A percentile compares a stretch with the other conserved stretches of the same genome.
Conservation (phyloP, 1,284 basidiomycete genomes). For the Ustilago sp. region DNA sequence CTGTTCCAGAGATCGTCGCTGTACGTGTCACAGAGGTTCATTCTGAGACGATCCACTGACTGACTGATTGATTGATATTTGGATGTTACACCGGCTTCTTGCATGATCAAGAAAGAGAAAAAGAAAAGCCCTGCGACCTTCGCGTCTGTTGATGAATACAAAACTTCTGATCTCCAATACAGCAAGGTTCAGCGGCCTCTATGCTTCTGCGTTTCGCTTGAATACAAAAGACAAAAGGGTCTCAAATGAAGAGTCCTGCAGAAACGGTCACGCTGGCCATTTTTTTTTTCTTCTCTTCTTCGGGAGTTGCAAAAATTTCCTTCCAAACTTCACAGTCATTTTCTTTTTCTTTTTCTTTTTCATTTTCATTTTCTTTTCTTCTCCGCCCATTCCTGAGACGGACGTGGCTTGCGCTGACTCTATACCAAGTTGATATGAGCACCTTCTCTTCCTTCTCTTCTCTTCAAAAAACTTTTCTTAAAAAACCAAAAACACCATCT, state of each 20-base stretch:
- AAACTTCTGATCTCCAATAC: not conserved
- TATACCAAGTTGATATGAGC: constrained; percentile 11
- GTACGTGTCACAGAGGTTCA: too few relatives aligned
- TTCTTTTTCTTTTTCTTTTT: not conserved
- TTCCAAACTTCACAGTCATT: constrained; percentile 3
- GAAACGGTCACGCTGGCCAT: constrained; percentile 15
- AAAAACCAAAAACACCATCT: constrained; percentile 53
- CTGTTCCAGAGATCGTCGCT: too few relatives aligned
- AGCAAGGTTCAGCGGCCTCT: not conserved
- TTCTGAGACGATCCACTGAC: not conserved
- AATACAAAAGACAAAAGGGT: constrained; percentile 18
- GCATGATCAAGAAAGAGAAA: not conserved
- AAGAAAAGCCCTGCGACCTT: not conserved
- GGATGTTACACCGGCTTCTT: not conserved
- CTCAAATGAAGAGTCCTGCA: not conserved
- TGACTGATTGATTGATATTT: too few relatives aligned
- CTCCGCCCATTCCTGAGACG: not conserved
- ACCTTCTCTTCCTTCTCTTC: constrained; percentile 37
- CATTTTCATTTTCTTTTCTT: not conserved
- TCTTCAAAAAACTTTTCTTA: constrained; percentile 43
- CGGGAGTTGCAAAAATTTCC: not conserved
- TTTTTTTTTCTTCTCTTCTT: constrained; percentile 1
- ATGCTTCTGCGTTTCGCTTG: not conserved
- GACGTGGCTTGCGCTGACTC: constrained; percentile 10
- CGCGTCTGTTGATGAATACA: constrained; percentile 9